Evolutionary conservation across 2,329 filamentous ascomycete species (phyloP).

Genomic region (Graphilbum sp.): DNA sequence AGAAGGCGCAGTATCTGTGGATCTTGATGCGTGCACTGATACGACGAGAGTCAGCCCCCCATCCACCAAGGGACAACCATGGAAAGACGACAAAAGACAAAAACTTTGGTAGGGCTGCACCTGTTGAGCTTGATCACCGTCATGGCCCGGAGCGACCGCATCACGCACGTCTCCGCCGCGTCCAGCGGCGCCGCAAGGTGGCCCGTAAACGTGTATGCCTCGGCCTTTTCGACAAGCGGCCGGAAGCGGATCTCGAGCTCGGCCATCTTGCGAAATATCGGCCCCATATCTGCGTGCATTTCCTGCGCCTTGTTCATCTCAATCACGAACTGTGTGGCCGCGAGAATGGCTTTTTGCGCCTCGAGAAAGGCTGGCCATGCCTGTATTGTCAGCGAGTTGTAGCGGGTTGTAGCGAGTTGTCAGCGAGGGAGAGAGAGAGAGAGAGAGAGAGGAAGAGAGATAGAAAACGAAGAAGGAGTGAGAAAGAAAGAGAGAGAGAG

Average conservation of each 20-base stretch:
- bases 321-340: conserved; percentile 29
- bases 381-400: conserved; percentile 13
- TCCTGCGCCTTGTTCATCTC: conserved; percentile 27
- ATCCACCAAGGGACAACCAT: too few relatives aligned
- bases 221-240: conserved; percentile 20
- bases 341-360: conserved; percentile 29
- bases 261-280: conserved; percentile 23
- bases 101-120: too few relatives aligned
- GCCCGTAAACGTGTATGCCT: conserved; percentile 18
- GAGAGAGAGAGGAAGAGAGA: too few relatives aligned
- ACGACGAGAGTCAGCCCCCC: too few relatives aligned
- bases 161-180: conserved; percentile 22
- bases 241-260: conserved; percentile 23
- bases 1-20: conserved; percentile 34
- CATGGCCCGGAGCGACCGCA: conserved; percentile 27
- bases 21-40: conserved; percentile 28
- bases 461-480: too few relatives aligned
- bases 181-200: conserved; percentile 20
- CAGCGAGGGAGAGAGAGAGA: too few relatives aligned
- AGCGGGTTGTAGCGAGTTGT: too few relatives aligned
- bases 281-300: conserved; percentile 19
- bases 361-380: conserved; percentile 27
- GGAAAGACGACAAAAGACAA: too few relatives aligned
- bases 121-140: conserved; percentile 33
- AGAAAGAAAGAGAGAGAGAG: too few relatives aligned